Conservation (phyloP, 306 rosid genomes). For the Bauhinia variegata region DNA sequence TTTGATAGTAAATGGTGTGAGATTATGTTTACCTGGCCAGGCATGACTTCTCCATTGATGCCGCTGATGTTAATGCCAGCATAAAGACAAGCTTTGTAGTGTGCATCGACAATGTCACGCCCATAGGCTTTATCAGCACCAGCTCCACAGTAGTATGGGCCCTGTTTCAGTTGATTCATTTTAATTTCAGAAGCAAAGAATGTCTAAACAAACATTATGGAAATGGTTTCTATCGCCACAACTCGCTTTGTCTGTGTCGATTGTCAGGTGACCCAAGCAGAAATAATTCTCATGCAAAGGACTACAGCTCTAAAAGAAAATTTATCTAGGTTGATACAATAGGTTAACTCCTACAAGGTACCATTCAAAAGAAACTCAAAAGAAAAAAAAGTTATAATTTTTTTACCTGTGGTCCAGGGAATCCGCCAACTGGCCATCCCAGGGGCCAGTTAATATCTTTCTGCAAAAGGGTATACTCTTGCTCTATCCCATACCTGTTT, state of each 20-base stretch:
- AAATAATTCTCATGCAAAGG: too few relatives aligned
- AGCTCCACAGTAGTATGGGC: slow-evolving; percentile 69
- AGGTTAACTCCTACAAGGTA: not conserved
- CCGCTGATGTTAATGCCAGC: slow-evolving; percentile 73
- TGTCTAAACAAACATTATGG: not conserved
- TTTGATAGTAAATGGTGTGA: not conserved
- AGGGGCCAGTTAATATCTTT: slow-evolving; percentile 63
- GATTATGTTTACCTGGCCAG: slow-evolving; percentile 57
- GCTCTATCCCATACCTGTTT: slow-evolving; percentile 71
- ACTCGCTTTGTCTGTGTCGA: not conserved
- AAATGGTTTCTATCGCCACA: too few relatives aligned
- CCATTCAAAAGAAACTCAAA: not conserved
- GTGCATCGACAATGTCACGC: slow-evolving; percentile 72
- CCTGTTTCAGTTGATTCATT: slow-evolving; percentile 40
- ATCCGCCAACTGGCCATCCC: slow-evolving; percentile 77
- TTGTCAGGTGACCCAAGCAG: not conserved
- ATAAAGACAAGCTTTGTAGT: slow-evolving; percentile 71
- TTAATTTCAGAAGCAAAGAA: not conserved
- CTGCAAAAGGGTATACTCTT: slow-evolving; percentile 66
- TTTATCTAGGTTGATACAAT: not conserved
- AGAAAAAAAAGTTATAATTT: too few relatives aligned
- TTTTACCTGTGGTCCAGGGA: slow-evolving; percentile 60
- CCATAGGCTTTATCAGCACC: slow-evolving; percentile 78
- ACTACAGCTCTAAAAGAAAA: too few relatives aligned
- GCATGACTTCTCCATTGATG: slow-evolving; percentile 78